Evolutionary conservation across 371 early-diverging fungal species (phyloP).

Genomic region (Circinella umbellata): DNA sequence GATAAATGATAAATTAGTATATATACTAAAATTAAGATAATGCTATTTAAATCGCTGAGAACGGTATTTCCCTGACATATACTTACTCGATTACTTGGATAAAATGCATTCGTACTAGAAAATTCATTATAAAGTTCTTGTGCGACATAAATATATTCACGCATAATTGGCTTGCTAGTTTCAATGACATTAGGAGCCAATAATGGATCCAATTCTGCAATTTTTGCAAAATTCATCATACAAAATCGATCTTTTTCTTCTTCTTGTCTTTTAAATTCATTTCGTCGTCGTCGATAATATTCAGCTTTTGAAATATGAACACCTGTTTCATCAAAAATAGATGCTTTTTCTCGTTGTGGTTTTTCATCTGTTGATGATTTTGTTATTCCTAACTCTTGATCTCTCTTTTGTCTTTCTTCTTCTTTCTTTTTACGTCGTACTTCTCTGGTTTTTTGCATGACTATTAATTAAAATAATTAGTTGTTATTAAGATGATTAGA

Average conservation of each 20-base stretch:
- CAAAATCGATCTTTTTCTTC: constrained; percentile 26
- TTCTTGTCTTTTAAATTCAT: constrained; percentile 13
- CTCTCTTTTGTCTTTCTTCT: constrained; percentile 5
- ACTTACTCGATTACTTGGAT: constrained; percentile 51
- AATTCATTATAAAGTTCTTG: constrained; percentile 56
- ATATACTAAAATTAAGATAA: neutral
- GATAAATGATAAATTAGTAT: neutral
- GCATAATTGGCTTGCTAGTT: constrained; percentile 33
- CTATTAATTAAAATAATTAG: constrained; percentile 15
- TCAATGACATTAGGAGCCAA: constrained; percentile 24
- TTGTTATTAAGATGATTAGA: neutral
- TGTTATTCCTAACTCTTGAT: constrained; percentile 7
- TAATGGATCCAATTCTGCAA: constrained; percentile 37
- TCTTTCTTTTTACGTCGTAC: constrained; percentile 22
- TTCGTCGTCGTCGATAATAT: neutral
- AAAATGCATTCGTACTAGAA: constrained; percentile 59
- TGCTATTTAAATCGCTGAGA: too few relatives aligned
- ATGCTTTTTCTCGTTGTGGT: constrained; percentile 14
- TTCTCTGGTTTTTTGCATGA: constrained; percentile 40
- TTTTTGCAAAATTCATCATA: constrained; percentile 28
- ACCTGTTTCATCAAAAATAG: constrained; percentile 36
- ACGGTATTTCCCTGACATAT: neutral
- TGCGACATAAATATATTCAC: constrained; percentile 58
- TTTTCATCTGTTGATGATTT: neutral
- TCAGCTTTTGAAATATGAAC: constrained; percentile 6